These are phyloP conservation scores for Suillus variegatus DNA, from an alignment of 768 basidiomycete genomes.

Conservation along the genomic window DNA sequence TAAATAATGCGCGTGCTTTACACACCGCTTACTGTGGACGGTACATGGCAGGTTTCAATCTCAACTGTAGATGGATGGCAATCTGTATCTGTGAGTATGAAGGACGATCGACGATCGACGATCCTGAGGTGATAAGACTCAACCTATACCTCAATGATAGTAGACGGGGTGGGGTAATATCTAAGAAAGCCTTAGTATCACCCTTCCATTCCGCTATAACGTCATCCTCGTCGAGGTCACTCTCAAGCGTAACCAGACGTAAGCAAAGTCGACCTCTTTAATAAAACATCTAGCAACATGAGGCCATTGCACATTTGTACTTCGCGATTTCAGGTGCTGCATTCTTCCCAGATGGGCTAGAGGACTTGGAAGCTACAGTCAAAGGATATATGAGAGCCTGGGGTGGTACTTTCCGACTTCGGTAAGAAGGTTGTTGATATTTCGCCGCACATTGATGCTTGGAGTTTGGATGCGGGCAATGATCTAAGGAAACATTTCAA, in stretches of 20 bases:
- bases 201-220: conserved; percentile 83
- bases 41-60: conserved; percentile 84
- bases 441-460: conserved; percentile 78
- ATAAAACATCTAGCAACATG: conserved; percentile 92
- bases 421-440: conserved; percentile 84
- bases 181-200: conserved; percentile 79
- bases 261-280: conserved; percentile 91
- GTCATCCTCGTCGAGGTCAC: conserved; percentile 82
- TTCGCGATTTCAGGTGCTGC: conserved; percentile 74
- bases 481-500: conserved; percentile 53
- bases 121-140: conserved; percentile 36
- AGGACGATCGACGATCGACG: conserved; percentile 58
- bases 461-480: conserved; percentile 99
- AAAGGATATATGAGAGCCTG: conserved; percentile 96
- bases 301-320: conserved; percentile 73
- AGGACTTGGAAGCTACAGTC: conserved; percentile 96
- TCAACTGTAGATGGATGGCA: conserved; percentile 54
- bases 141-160: background rate
- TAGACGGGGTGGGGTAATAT: conserved; percentile 42
- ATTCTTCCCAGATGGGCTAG: conserved; percentile 75
- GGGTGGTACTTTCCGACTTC: conserved; percentile 97
- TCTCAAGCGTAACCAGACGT: conserved; percentile 79
- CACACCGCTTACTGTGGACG: conserved; percentile 74
- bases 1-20: background rate
- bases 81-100: conserved; percentile 53